Base-by-base conservation (phyloP, 371 early-diverging fungal species). In the Mucor plumbeus region DNA sequence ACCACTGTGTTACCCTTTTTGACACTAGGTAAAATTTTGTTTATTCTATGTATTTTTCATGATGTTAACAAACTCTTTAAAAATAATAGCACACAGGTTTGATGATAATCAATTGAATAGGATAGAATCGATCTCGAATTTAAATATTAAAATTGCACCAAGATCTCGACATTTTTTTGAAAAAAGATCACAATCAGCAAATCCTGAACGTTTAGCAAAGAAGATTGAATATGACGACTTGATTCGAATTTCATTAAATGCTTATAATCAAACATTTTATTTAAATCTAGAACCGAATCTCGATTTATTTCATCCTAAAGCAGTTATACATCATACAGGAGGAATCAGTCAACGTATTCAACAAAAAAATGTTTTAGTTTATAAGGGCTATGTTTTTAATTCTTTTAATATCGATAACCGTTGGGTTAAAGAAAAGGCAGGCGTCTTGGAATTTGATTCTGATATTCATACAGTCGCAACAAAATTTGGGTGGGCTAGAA, bases 241-340 rank as follows among this genome's bases (percentile, higher is more conserved):
- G 2, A 7, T 68, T 7, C 26, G 61, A 17, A 17, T 74, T 9
- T 11, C 55, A 4, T 26, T 70, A 4, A 56, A 54, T n/a, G 71
- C 74, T 8, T 74, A 65, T 44, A 68, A 70, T 17, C 61, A 64
- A 15, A 68, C 91, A 0, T 91, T 90, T 69, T 69, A 78, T 39
- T 72, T 95, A 55, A 75, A 91, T 59, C 82, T 95, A 13, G 85
- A 84, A 66, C 94, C 92, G 34, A 92, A 94, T 78, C 17, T 65
- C 21, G 90, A 91, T 47, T 68, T 95, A 40, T 74, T 95, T 50
- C 95, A 94, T 72, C 86, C 91, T 0, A 74, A 87, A 2, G 92
- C 92, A 2, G 62, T 60, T 11, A 35, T 68, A 13, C 39, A 48
- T 19, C 9, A 56, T n/a, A 33, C 14, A 33, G 47, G 17, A 61